These are phyloP conservation scores for Leucaena leucocephala DNA, from an alignment of 306 rosid genomes.

Conservation along the genomic window DNA sequence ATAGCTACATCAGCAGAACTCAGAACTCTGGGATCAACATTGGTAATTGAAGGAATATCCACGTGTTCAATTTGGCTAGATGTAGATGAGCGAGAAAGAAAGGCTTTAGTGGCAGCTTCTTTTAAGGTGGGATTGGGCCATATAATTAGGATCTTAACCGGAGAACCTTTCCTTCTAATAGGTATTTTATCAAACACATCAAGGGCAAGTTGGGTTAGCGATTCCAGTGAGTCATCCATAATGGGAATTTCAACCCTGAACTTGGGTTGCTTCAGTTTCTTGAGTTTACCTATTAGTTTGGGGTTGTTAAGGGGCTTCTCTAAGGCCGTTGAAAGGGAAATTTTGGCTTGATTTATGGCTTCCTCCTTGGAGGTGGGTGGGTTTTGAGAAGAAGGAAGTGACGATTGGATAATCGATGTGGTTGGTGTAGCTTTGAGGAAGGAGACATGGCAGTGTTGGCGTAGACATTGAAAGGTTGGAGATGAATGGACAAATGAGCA, in stretches of 20 bases:
- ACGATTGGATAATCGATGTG: slow-evolving; percentile 42
- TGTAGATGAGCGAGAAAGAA: slow-evolving; percentile 46
- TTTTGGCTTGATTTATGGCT: slow-evolving; percentile 77
- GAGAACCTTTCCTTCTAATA: slow-evolving; percentile 67
- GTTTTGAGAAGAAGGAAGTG: slow-evolving; percentile 56
- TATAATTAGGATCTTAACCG: slow-evolving; percentile 50
- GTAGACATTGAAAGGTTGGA: slow-evolving; percentile 20
- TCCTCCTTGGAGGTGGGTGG: slow-evolving; percentile 87
- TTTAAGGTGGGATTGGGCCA: slow-evolving; percentile 58
- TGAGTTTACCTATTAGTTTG: slow-evolving; percentile 60
- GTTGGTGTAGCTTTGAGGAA: slow-evolving; percentile 43
- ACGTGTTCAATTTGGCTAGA: slow-evolving; percentile 53
- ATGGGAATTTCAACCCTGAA: slow-evolving; percentile 79
- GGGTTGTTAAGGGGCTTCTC: slow-evolving; percentile 85
- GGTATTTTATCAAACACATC: slow-evolving; percentile 61
- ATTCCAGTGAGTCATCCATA: slow-evolving; percentile 69
- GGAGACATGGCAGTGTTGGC: slow-evolving; percentile 38
- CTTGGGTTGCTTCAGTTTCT: slow-evolving; percentile 75
- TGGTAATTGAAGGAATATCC: slow-evolving; percentile 52
- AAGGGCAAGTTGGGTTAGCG: slow-evolving; percentile 68
- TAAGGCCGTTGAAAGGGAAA: slow-evolving; percentile 69
- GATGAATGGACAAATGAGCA: slow-evolving; percentile 40
- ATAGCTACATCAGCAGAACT: slow-evolving; percentile 66
- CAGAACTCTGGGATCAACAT: slow-evolving; percentile 44
- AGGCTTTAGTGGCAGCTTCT: slow-evolving; percentile 57